A percentile compares a stretch with the other conserved stretches of the same genome.
Evolutionary conservation across 2,329 filamentous ascomycete genomes (phyloP).

Genomic region (Arthrobotrys musiformis): DNA sequence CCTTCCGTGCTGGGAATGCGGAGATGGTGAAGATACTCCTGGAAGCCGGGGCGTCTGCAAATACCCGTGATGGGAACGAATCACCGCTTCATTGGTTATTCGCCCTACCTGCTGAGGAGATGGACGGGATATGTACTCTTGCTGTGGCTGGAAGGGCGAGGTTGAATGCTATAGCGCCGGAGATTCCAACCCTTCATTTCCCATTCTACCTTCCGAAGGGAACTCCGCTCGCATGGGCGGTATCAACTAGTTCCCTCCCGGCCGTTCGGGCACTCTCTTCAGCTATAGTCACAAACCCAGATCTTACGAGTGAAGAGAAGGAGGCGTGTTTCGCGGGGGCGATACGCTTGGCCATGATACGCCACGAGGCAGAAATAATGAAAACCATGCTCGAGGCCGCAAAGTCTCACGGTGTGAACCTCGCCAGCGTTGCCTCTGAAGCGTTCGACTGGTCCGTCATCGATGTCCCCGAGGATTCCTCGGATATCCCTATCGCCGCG

Average conservation of each 20-base stretch:
- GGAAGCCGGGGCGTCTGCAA: slow-evolving; percentile 22
- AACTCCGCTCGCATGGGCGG: slow-evolving; percentile 30
- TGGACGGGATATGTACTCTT: slow-evolving; percentile 28
- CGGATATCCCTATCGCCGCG: slow-evolving; percentile 37
- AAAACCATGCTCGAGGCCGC: slow-evolving; percentile 40
- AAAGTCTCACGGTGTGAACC: slow-evolving; percentile 20
- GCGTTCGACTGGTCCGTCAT: slow-evolving; percentile 48
- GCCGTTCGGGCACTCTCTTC: slow-evolving; percentile 21
- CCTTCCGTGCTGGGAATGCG: slow-evolving; percentile 36
- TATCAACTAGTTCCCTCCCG: slow-evolving; percentile 17
- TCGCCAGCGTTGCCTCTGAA: slow-evolving; percentile 36
- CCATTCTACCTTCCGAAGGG: slow-evolving; percentile 39
- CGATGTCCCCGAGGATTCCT: slow-evolving; percentile 33
- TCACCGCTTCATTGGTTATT: slow-evolving; percentile 49
- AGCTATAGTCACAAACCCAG: slow-evolving; percentile 14
- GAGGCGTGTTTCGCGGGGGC: slow-evolving; percentile 36
- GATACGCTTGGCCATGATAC: slow-evolving; percentile 38
- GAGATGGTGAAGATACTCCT: slow-evolving; percentile 21
- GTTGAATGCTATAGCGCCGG: slow-evolving; percentile 27
- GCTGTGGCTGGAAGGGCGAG: slow-evolving; percentile 13
- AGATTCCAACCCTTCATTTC: slow-evolving; percentile 36
- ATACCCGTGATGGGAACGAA: slow-evolving; percentile 21
- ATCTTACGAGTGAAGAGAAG: neutral
- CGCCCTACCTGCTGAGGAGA: slow-evolving; percentile 9
- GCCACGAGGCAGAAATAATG: slow-evolving; percentile 44